A percentile compares a stretch with the other conserved stretches of the same genome.
These are phyloP conservation scores for Pogostemon cablin DNA, from an alignment of 257 asterid species.

Conservation along the genomic window DNA sequence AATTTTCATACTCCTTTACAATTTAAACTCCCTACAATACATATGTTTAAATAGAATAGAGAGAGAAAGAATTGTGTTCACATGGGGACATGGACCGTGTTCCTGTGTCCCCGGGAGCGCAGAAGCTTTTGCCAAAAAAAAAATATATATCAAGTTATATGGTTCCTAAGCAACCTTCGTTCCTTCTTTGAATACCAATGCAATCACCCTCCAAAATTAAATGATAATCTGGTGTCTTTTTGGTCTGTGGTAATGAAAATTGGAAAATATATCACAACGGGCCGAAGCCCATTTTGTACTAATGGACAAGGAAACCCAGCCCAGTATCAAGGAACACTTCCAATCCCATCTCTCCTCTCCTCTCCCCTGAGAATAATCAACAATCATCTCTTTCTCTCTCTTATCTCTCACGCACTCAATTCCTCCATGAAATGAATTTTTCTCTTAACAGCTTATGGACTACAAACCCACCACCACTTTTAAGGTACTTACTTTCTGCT, in stretches of 20 bases:
- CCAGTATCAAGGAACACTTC: background rate
- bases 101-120: too few species aligned
- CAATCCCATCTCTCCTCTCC: slow-evolving; percentile 9
- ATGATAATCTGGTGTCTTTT: background rate
- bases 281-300: background rate
- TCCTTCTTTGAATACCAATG: background rate
- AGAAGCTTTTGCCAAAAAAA: background rate
- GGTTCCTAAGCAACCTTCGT: background rate
- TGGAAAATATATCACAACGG: background rate
- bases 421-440: slow-evolving; percentile 43
- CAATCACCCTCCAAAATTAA: background rate
- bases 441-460: slow-evolving; percentile 41
- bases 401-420: background rate
- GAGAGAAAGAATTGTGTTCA: too few species aligned
- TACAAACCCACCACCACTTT: slow-evolving; percentile 27
- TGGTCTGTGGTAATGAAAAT: background rate
- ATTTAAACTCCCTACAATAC: too few species aligned
- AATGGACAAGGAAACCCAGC: background rate
- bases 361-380: slow-evolving; percentile 11
- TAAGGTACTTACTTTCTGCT: slow-evolving; percentile 31
- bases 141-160: background rate
- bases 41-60: too few species aligned
- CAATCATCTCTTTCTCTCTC: background rate
- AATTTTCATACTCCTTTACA: too few species aligned
- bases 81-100: too few species aligned